Evolutionary conservation across 164 flowering plant species (phyloP).

Genomic region (Pachysandra terminalis): DNA sequence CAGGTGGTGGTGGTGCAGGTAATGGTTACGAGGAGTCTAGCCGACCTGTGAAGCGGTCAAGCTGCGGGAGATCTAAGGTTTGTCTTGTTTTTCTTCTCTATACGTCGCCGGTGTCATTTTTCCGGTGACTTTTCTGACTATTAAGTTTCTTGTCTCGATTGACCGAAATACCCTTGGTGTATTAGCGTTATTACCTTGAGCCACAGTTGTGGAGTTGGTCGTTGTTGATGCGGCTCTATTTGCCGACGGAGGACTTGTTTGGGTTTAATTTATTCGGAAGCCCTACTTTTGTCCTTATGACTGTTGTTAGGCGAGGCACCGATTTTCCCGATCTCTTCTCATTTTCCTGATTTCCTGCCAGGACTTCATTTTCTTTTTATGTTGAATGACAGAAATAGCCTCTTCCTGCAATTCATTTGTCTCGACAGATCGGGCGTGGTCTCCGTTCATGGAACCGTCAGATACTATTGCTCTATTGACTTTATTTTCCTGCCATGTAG

Average conservation of each 20-base stretch:
- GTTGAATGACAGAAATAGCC: not conserved
- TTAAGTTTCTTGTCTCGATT: not conserved
- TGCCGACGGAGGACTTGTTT: not conserved
- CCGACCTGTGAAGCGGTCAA: slow-evolving; percentile 2
- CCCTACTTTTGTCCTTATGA: too few species aligned
- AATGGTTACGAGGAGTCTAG: slow-evolving; percentile 21
- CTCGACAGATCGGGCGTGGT: too few species aligned
- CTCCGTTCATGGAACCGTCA: not conserved
- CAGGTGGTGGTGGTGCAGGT: slow-evolving; percentile 9
- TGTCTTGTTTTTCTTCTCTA: not conserved
- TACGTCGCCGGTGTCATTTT: not conserved
- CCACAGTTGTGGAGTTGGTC: not conserved
- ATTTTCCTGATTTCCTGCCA: not conserved
- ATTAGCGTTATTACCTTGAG: not conserved
- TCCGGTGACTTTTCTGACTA: not conserved
- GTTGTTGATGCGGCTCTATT: not conserved
- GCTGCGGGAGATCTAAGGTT: slow-evolving; percentile 17
- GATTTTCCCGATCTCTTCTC: too few species aligned
- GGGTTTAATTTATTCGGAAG: too few species aligned
- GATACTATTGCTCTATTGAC: not conserved
- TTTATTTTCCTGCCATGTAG: too few species aligned
- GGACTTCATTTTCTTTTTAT: too few species aligned
- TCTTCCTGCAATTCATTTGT: not conserved
- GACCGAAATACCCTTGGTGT: slow-evolving; percentile 5
- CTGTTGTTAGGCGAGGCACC: too few species aligned